phyloP scores from a whole-genome alignment of 2,329 filamentous ascomycete genomes.

The Diaporthe vaccinii region DNA sequence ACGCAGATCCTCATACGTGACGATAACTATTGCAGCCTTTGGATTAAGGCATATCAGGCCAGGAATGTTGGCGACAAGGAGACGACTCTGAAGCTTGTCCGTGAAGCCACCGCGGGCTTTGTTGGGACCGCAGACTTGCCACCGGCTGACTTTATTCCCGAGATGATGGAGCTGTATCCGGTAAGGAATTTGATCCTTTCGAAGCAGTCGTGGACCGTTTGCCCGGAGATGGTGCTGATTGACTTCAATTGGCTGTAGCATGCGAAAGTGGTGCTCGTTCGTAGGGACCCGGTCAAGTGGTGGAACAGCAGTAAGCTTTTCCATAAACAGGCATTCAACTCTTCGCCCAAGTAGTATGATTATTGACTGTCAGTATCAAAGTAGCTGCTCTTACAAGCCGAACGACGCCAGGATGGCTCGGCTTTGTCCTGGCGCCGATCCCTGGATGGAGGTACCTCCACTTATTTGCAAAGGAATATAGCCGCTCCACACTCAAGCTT shows the following conservation, averaged over 20 bases:
- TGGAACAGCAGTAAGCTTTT: conserved; percentile 6
- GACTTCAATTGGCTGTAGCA: background rate
- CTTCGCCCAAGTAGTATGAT: background rate
- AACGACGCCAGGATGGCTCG: conserved; percentile 25
- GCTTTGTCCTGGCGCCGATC: background rate
- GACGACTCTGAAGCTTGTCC: conserved; percentile 43
- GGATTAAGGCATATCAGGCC: conserved; percentile 46
- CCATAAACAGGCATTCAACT: background rate
- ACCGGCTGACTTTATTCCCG: conserved; percentile 21
- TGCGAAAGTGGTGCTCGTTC: conserved; percentile 15
- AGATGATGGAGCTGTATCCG: conserved; percentile 30
- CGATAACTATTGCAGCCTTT: conserved; percentile 43
- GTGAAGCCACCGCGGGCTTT: conserved; percentile 39
- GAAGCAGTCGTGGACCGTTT: background rate
- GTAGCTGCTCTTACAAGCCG: conserved; percentile 9
- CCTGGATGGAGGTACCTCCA: conserved; percentile 25
- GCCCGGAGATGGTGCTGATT: background rate
- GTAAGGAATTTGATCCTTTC: background rate
- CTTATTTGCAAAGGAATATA: conserved; percentile 23
- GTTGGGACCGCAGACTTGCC: conserved; percentile 19
- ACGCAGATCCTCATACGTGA: conserved; percentile 32
- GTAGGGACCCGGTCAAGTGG: conserved; percentile 12
- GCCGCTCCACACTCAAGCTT: conserved; percentile 30
- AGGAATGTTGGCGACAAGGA: conserved; percentile 44
- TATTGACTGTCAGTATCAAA: background rate